Conservation (phyloP, 257 asterid genomes). For the Orobanche coerulescens region DNA sequence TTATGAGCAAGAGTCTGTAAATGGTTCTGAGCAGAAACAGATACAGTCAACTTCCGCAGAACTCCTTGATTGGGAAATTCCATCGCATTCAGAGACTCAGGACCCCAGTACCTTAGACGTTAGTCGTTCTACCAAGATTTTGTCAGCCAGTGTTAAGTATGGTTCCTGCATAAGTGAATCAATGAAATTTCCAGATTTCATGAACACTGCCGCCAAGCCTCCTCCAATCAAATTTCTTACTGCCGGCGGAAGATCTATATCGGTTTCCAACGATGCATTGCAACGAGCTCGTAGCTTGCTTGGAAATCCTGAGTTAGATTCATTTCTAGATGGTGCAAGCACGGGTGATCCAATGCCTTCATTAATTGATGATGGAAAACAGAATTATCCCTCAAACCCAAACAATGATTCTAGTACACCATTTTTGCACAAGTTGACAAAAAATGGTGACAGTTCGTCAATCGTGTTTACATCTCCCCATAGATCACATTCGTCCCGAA, state of each 20-base stretch:
- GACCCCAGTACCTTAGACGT: slow-evolving; percentile 20
- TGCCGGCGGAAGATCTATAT: slow-evolving; percentile 93
- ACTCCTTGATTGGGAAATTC: slow-evolving; percentile 24
- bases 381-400: slow-evolving; percentile 23
- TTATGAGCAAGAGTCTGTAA: slow-evolving; percentile 30
- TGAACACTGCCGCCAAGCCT: slow-evolving; percentile 38
- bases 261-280: slow-evolving; percentile 83
- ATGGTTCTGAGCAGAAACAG: slow-evolving; percentile 28
- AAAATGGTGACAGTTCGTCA: slow-evolving; percentile 26
- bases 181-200: slow-evolving; percentile 30
- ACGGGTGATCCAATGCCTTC: slow-evolving; percentile 33
- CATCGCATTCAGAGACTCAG: slow-evolving; percentile 24
- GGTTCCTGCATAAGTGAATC: slow-evolving; percentile 27
- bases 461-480: slow-evolving; percentile 64
- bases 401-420: slow-evolving; percentile 46
- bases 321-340: slow-evolving; percentile 37
- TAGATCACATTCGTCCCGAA: slow-evolving; percentile 37
- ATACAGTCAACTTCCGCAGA: slow-evolving; percentile 27
- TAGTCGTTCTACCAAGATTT: slow-evolving; percentile 28
- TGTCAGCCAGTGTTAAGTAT: slow-evolving; percentile 26
- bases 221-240: slow-evolving; percentile 79
- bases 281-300: slow-evolving; percentile 80
- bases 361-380: slow-evolving; percentile 27
- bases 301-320: slow-evolving; percentile 58
- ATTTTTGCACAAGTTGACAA: slow-evolving; percentile 25